Base-by-base conservation (phyloP, 73 alveolate species). In the Paramecium octaurelia region DNA sequence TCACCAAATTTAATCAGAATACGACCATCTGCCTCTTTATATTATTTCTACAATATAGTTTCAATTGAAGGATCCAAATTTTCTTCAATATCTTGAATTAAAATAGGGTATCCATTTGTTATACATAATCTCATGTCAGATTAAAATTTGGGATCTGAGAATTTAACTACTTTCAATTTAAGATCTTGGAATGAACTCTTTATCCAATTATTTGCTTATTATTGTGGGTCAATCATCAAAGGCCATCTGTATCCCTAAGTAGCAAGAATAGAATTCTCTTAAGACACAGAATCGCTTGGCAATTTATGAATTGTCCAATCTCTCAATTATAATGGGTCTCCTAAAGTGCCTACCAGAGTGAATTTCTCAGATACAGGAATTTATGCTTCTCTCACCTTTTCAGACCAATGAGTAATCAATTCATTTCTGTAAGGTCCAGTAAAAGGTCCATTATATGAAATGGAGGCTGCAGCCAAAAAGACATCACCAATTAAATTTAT, bases 391-490 rank as follows among this genome's bases (percentile, higher is more conserved):
- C 57, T 40, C 60, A 95, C 93, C 68, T 88, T 92, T 24, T 35
- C 68, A 0, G 80, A 44, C 97, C 97, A 96, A 27, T 59, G 27
- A 8, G 43, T 68, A 23, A 68, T 71, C 10, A 96, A 83, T 42
- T 70, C 91, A 27, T 68, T 34, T 71, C 94, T 89, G 46, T 97
- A 97, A 20, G 58, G 54, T 8, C 99, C 99, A 2, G 99, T 98
- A 94, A 99, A 99, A 1, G 99, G 99, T 7, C 99, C 99, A 93
- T 98, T 93, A 92, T 98, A 99, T 48, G 99, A 95, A 70, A 99
- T 99, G 46, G 98, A 96, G 8, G 99, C 98, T 0, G 99, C 95
- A 1, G 99, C 97, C 35, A 99, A 89, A 94, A 99, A 98, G 44
- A 99, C 99, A 97, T 98, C 97, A 9, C 99, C 99, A 60, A 96